A percentile compares a stretch with the other conserved stretches of the same genome.
These are phyloP conservation scores for Plasmodium relictum DNA, from an alignment of 169 alveolate genomes.

Conservation along the genomic window DNA sequence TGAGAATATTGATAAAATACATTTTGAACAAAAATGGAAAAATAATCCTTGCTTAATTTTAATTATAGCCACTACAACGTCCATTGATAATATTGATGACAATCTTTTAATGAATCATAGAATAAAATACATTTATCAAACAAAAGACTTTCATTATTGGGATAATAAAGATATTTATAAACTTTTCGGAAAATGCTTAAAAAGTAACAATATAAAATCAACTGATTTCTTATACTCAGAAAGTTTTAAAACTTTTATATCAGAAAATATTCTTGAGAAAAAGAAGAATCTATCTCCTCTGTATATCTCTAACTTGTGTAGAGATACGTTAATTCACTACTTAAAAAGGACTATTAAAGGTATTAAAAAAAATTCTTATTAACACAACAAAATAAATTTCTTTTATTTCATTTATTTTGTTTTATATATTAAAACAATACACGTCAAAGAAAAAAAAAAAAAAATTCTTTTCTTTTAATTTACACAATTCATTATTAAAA, in stretches of 20 bases:
- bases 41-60: slow-evolving; percentile 1
- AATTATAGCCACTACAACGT: slow-evolving; percentile 40
- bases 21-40: slow-evolving; percentile 47
- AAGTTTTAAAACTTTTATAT: slow-evolving; percentile 18
- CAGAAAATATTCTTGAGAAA: slow-evolving; percentile 11
- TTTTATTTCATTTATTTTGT: too few species aligned
- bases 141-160: slow-evolving; percentile 28
- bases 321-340: slow-evolving; percentile 8
- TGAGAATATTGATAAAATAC: slow-evolving; percentile 41
- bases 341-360: slow-evolving; percentile 27
- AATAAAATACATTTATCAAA: slow-evolving; percentile 21
- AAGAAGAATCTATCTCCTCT: slow-evolving; percentile 33
- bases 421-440: too few species aligned
- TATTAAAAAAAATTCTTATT: background rate
- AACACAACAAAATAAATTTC: background rate
- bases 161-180: slow-evolving; percentile 21
- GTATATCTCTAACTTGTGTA: slow-evolving; percentile 25
- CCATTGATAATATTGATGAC: slow-evolving; percentile 26
- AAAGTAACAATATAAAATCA: slow-evolving; percentile 16
- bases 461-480: too few species aligned
- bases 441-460: too few species aligned
- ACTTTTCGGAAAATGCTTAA: slow-evolving; percentile 27
- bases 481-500: background rate
- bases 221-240: slow-evolving; percentile 16
- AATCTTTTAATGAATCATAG: slow-evolving; percentile 35